Evolutionary conservation across 2,329 filamentous ascomycete genomes (phyloP), one percentile per base, ranked within the genome.

Genomic region (Colletotrichum spinosum): DNA sequence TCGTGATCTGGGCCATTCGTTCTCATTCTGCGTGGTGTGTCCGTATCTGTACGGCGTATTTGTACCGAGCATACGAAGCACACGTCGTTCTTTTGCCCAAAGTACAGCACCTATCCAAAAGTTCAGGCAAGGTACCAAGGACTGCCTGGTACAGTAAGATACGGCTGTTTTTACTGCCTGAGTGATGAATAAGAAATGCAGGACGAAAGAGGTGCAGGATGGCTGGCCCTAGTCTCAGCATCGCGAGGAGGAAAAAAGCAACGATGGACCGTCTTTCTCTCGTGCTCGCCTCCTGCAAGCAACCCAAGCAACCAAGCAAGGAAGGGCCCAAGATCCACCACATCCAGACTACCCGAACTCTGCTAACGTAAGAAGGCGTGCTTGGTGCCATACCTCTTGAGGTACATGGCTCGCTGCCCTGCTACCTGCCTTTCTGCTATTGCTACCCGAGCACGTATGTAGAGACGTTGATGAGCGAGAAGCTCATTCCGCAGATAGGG

Each of bases 181-280:
- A 54, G 54, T 65, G 51, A 65, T 34, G 49, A 61, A 56, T 53
- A 59, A 46, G 48, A 50, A 65, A 58, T 51, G 62, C 48, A 61
- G 38, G n/a, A 52, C 62, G 46, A 56, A 25, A 25, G 51, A 55
- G 37, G 37, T 51, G 39, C 46, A 61, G 51, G 62, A 58, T 65
- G 62, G 62, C 58, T 61, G 57, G 12, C 52, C 51, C 62, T 65
- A 65, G 62, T 65, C 62, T 65, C 58, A 65, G 51, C 55, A 46
- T 52, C 61, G 55, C 52, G 57, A 50, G 62, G 52, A 46, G 46
- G 62, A 65, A 25, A 25, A 65, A 65, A 65, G 62, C 62, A 65
- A 65, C 39, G 45, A 13, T 57, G 35, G 25, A 45, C 42, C 38
- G 42, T 15, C 45, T 38, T 42, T 39, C 38, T 49, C 37, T 59